Percentiles rank a stretch among this genome's conserved stretches.
Conservation (phyloP, 2,329 filamentous ascomycete genomes). For the Xylariaceae sp. region DNA sequence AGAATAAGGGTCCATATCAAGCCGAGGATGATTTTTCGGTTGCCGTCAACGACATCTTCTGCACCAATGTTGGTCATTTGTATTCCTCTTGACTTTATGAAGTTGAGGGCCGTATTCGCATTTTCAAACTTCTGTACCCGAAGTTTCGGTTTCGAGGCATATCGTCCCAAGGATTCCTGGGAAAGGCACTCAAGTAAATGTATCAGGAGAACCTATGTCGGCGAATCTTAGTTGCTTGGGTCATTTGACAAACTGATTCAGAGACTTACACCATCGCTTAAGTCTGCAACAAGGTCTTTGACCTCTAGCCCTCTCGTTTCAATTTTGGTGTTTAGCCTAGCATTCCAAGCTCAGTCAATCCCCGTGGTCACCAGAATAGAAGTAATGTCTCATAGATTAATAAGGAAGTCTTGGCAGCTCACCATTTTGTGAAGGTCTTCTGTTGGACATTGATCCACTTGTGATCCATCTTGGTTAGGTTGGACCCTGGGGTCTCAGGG, state of each 20-base stretch:
- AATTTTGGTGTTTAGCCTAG: constrained; percentile 93
- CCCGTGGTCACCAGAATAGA: constrained; percentile 4
- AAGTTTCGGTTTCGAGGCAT: constrained; percentile 92
- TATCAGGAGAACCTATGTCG: constrained; percentile 94
- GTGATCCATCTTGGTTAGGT: constrained; percentile 60
- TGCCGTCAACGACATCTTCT: constrained; percentile 96
- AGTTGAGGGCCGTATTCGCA: constrained; percentile 91
- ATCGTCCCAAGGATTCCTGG: constrained; percentile 89
- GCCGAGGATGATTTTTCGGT: constrained; percentile 93
- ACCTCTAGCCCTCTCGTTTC: constrained; percentile 73
- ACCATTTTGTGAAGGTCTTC: constrained; percentile 99
- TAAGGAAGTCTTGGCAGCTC: constrained; percentile 19
- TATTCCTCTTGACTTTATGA: constrained; percentile 84
- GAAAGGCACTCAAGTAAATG: constrained; percentile 96
- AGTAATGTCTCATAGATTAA: background rate
- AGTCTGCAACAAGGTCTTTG: constrained; percentile 80
- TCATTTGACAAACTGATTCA: too few species aligned
- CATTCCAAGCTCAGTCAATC: constrained; percentile 18
- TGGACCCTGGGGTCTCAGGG: constrained; percentile 39
- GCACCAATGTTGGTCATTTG: constrained; percentile 98
- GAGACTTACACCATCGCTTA: constrained; percentile 85
- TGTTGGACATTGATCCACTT: constrained; percentile 81
- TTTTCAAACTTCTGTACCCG: constrained; percentile 98
- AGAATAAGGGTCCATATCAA: constrained; percentile 98
- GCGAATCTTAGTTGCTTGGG: too few species aligned